Percentiles rank a stretch among this genome's conserved stretches.
Conservation (phyloP, 306 rosid genomes). For the Casuarina cunninghamiana region DNA sequence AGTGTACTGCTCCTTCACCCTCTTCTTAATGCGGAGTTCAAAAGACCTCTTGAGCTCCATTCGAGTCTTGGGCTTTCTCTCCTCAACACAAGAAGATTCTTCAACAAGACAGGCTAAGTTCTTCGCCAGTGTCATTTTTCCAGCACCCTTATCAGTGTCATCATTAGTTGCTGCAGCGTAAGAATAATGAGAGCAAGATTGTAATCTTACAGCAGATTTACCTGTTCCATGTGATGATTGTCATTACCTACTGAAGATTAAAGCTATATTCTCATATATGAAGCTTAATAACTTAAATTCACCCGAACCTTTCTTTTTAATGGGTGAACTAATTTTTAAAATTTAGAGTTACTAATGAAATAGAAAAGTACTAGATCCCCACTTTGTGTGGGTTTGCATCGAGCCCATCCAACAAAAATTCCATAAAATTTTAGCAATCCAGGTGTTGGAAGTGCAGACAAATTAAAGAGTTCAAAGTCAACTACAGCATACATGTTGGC, state of each 20-base stretch:
- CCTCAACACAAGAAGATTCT: slow-evolving; percentile 35
- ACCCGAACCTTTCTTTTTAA: background rate
- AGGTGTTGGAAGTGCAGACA: background rate
- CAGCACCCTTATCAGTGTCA: slow-evolving; percentile 19
- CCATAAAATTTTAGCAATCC: background rate
- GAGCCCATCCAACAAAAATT: background rate
- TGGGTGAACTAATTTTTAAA: background rate
- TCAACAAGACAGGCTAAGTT: slow-evolving; percentile 66
- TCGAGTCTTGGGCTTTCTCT: slow-evolving; percentile 43
- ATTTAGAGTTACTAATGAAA: background rate
- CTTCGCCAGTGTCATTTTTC: slow-evolving; percentile 47
- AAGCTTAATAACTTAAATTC: background rate
- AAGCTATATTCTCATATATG: background rate
- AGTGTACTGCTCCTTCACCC: slow-evolving; percentile 64
- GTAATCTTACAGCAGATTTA: slow-evolving; percentile 23
- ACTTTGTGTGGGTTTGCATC: background rate
- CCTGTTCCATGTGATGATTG: slow-evolving; percentile 22
- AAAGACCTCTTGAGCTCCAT: slow-evolving; percentile 71
- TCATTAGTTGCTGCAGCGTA: slow-evolving; percentile 18
- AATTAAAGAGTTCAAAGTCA: background rate
- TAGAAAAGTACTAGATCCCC: background rate
- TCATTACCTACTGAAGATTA: background rate
- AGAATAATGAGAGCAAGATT: slow-evolving; percentile 26
- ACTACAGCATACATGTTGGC: background rate
- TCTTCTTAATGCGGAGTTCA: slow-evolving; percentile 62